Conservation (phyloP, 768 basidiomycete species). For the Grammothele lineata region DNA sequence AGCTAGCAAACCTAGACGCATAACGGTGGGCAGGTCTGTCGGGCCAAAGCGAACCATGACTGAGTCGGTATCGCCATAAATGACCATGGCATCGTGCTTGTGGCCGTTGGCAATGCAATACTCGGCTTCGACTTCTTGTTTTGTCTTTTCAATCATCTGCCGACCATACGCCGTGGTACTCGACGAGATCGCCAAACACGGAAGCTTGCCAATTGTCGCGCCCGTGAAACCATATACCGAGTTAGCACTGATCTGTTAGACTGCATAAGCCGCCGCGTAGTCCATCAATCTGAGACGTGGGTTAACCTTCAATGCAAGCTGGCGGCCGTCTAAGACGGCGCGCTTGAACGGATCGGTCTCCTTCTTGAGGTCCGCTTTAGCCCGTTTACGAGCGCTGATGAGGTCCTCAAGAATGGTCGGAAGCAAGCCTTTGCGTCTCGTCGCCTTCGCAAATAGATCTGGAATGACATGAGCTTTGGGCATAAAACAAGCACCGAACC, state of each 20-base stretch:
- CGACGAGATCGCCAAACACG: constrained; percentile 94
- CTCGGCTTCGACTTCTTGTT: constrained; percentile 87
- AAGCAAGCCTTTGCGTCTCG: constrained; percentile 79
- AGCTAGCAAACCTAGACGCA: constrained; percentile 77
- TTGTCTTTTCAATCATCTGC: constrained; percentile 98
- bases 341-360: constrained; percentile 97
- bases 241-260: constrained; percentile 88
- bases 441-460: constrained; percentile 83
- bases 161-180: constrained; percentile 95
- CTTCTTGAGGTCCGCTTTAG: constrained; percentile 93
- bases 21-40: constrained; percentile 78
- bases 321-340: constrained; percentile 95
- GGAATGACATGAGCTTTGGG: neutral
- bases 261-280: too few species aligned
- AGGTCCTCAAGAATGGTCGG: constrained; percentile 93
- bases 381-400: constrained; percentile 88
- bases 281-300: neutral
- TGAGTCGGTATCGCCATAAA: constrained; percentile 99
- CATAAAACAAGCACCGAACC: neutral
- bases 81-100: constrained; percentile 84
- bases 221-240: constrained; percentile 99
- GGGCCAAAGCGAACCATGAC: constrained; percentile 99
- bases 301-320: constrained; percentile 87
- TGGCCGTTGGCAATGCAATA: constrained; percentile 85
- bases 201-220: constrained; percentile 94